These are phyloP conservation scores for Tulasnella sp. DNA, from an alignment of 768 basidiomycete species.

Conservation along the genomic window DNA sequence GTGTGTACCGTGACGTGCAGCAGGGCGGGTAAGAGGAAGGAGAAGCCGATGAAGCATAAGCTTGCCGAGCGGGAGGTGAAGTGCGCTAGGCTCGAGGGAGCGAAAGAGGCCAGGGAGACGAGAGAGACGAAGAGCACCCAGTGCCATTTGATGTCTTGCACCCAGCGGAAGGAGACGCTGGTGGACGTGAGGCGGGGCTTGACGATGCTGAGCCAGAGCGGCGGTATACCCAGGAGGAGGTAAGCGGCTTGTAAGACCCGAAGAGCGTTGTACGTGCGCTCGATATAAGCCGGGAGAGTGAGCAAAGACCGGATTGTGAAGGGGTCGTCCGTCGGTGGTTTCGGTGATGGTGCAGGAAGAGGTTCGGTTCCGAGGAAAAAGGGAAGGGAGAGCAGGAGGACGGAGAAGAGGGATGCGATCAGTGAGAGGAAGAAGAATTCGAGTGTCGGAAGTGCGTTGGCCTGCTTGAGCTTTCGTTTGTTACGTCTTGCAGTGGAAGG, in stretches of 20 bases:
- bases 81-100: conserved; percentile 10
- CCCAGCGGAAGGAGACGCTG: conserved; percentile 14
- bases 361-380: conserved; percentile 16
- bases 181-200: conserved; percentile 14
- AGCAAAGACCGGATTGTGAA: background rate
- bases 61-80: conserved; percentile 1
- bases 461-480: background rate
- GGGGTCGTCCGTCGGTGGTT: background rate
- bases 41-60: conserved; percentile 1
- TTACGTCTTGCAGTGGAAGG: background rate
- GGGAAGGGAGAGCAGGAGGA: conserved; percentile 14
- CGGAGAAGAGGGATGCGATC: background rate
- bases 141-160: conserved; percentile 24
- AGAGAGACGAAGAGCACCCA: conserved; percentile 24
- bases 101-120: conserved; percentile 17
- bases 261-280: conserved; percentile 7
- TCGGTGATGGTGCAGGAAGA: background rate
- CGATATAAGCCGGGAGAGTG: conserved; percentile 12
- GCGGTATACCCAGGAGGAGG: conserved; percentile 20
- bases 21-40: conserved; percentile 16
- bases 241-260: conserved; percentile 15
- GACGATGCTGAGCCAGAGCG: conserved; percentile 19
- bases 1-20: conserved; percentile 19
- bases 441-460: background rate
- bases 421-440: conserved; percentile 10